Percentiles rank a stretch among this genome's conserved stretches.
Conservation (phyloP, 2,329 filamentous ascomycete species). For the Rutstroemia sp. region DNA sequence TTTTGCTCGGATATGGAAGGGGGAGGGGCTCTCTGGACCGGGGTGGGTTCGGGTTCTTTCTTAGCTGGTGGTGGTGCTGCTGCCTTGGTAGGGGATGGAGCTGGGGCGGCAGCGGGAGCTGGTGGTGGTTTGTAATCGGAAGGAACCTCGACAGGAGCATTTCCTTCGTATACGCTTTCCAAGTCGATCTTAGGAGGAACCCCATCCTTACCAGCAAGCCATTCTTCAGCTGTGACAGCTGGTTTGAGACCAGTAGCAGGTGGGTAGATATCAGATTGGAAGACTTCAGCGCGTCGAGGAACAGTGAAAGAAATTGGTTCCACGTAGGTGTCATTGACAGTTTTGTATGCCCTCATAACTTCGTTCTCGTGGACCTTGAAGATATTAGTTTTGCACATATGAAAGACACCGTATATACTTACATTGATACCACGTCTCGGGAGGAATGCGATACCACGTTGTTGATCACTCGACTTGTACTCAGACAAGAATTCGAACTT, state of each 20-base stretch:
- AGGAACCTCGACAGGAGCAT: constrained; percentile 68
- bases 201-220: constrained; percentile 77
- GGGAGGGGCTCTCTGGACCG: constrained; percentile 43
- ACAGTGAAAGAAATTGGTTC: constrained; percentile 98
- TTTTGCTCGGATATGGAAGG: constrained; percentile 79
- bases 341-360: constrained; percentile 93
- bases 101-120: constrained; percentile 36
- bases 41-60: constrained; percentile 44
- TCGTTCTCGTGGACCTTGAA: constrained; percentile 84
- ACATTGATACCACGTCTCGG: constrained; percentile 92
- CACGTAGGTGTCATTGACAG: constrained; percentile 87
- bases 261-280: constrained; percentile 96
- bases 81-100: constrained; percentile 37
- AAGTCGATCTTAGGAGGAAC: constrained; percentile 89
- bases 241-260: constrained; percentile 75
- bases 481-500: constrained; percentile 97
- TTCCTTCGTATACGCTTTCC: constrained; percentile 83
- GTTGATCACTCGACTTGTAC: constrained; percentile 93
- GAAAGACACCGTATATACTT: constrained; percentile 26
- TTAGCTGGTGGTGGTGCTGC: constrained; percentile 34
- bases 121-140: constrained; percentile 56
- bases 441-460: constrained; percentile 89
- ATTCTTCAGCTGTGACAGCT: constrained; percentile 72
- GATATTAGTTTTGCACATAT: constrained; percentile 16
- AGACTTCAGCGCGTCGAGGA: constrained; percentile 83